phyloP scores from a whole-genome alignment of 2,329 filamentous ascomycete species.

The Aspergillus sp. region DNA sequence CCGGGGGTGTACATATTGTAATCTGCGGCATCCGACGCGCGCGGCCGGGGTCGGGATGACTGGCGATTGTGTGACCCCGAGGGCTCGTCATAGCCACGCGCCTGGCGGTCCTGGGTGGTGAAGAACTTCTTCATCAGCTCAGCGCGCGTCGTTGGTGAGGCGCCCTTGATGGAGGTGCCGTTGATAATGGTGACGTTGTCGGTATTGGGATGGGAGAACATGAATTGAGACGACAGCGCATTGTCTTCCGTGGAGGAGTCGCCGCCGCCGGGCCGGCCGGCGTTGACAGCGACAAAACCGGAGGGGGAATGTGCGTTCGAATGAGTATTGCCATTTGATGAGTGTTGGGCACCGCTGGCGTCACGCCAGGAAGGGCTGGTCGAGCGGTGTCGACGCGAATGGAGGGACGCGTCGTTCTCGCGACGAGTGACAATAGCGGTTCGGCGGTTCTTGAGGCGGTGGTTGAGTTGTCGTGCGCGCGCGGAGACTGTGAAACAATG shows the following conservation, averaged over 20 bases:
- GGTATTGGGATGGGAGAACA: slow-evolving; percentile 41
- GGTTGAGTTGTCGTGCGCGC: slow-evolving; percentile 74
- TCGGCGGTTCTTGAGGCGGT: slow-evolving; percentile 71
- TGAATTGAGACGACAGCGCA: slow-evolving; percentile 33
- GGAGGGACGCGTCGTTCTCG: slow-evolving; percentile 41
- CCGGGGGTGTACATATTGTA: slow-evolving; percentile 40
- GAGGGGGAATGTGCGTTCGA: slow-evolving; percentile 45
- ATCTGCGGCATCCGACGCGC: slow-evolving; percentile 35
- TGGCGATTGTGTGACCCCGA: slow-evolving; percentile 24
- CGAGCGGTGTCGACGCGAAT: slow-evolving; percentile 28
- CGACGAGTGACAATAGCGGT: slow-evolving; percentile 68
- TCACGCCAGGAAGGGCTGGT: slow-evolving; percentile 39
- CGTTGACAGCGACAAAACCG: slow-evolving; percentile 61
- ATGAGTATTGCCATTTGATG: slow-evolving; percentile 26
- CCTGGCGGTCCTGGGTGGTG: slow-evolving; percentile 55
- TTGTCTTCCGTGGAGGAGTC: slow-evolving; percentile 32
- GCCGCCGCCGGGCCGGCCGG: slow-evolving; percentile 41
- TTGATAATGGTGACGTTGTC: slow-evolving; percentile 50
- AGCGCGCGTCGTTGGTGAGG: slow-evolving; percentile 55
- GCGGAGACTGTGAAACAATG: slow-evolving; percentile 54
- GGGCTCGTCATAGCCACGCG: slow-evolving; percentile 36
- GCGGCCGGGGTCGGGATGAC: slow-evolving; percentile 28
- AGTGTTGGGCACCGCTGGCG: slow-evolving; percentile 23
- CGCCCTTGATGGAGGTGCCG: slow-evolving; percentile 49
- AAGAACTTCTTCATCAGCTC: slow-evolving; percentile 63